These are phyloP conservation scores for Colletotrichum plurivorum DNA, from an alignment of 2,329 filamentous ascomycete genomes.

Conservation along the genomic window DNA sequence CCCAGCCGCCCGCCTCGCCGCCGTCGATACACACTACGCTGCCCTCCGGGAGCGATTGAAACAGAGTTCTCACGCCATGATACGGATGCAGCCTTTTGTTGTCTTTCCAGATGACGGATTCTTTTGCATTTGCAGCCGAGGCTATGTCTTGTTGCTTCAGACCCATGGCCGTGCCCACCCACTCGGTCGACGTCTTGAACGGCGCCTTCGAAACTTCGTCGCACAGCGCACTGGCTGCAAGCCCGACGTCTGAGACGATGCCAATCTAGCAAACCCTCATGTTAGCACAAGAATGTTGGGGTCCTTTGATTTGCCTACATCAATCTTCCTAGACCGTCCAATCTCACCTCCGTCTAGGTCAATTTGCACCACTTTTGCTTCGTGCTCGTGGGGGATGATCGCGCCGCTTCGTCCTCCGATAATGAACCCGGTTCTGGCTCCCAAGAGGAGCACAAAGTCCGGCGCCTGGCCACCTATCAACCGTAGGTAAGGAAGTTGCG, in stretches of 20 bases:
- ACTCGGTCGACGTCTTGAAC: background rate
- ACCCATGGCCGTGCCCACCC: background rate
- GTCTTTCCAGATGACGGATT: background rate
- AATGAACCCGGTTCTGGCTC: slow-evolving; percentile 22
- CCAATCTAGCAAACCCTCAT: background rate
- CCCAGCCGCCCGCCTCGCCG: slow-evolving; percentile 24
- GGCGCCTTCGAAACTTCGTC: background rate
- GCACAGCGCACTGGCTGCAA: background rate
- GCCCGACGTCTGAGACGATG: slow-evolving; percentile 24
- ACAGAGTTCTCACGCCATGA: slow-evolving; percentile 12
- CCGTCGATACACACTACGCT: slow-evolving; percentile 24
- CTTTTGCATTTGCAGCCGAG: background rate
- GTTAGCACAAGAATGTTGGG: background rate
- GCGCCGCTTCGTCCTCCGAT: slow-evolving; percentile 19
- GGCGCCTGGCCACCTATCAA: slow-evolving; percentile 9
- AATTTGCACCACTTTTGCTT: slow-evolving; percentile 22
- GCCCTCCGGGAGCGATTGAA: slow-evolving; percentile 7
- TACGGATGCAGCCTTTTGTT: slow-evolving; percentile 23
- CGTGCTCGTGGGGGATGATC: slow-evolving; percentile 16
- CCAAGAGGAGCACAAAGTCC: slow-evolving; percentile 25
- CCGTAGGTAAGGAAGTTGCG: slow-evolving; percentile 14
- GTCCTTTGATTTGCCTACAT: background rate
- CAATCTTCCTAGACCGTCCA: slow-evolving; percentile 21
- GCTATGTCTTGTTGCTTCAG: slow-evolving; percentile 1
- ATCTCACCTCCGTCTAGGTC: slow-evolving; percentile 25